phyloP scores from a whole-genome alignment of 2,329 filamentous ascomycete species.

The Didymosphaeria variabile region DNA sequence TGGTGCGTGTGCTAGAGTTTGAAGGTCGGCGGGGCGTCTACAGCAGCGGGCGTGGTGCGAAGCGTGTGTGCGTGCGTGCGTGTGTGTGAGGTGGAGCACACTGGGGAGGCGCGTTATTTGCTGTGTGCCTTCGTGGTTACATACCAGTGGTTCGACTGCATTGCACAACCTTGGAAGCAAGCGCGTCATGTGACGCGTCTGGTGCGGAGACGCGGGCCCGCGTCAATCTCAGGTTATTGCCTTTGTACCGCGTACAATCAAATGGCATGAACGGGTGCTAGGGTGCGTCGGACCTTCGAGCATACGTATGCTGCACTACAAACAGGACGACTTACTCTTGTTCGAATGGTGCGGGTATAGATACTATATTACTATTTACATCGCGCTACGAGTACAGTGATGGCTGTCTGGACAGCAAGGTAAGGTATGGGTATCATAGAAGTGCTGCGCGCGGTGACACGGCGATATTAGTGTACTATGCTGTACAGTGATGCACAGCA shows the following conservation, averaged over 20 bases:
- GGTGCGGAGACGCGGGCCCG: background rate
- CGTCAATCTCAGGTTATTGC: background rate
- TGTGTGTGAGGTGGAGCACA: background rate
- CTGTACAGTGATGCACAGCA: background rate
- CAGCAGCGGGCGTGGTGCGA: background rate
- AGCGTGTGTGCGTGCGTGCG: background rate
- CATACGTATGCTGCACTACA: background rate
- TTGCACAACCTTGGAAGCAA: background rate
- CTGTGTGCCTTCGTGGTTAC: background rate
- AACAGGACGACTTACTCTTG: background rate
- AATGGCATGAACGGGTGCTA: background rate
- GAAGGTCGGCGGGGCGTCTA: background rate
- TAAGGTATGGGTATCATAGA: slow-evolving; percentile 12
- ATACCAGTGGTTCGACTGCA: slow-evolving; percentile 1
- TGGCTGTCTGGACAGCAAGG: slow-evolving; percentile 4
- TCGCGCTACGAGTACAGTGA: background rate
- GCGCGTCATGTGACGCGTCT: slow-evolving; percentile 2
- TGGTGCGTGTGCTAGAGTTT: background rate
- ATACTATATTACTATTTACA: background rate
- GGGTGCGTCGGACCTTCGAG: background rate
- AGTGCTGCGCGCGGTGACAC: slow-evolving; percentile 6
- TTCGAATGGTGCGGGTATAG: background rate
- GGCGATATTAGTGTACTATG: slow-evolving; percentile 1
- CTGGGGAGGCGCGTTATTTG: background rate
- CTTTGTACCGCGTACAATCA: background rate